phyloP scores from a whole-genome alignment of 345 rosid genomes.

The Gynandropsis gynandra region DNA sequence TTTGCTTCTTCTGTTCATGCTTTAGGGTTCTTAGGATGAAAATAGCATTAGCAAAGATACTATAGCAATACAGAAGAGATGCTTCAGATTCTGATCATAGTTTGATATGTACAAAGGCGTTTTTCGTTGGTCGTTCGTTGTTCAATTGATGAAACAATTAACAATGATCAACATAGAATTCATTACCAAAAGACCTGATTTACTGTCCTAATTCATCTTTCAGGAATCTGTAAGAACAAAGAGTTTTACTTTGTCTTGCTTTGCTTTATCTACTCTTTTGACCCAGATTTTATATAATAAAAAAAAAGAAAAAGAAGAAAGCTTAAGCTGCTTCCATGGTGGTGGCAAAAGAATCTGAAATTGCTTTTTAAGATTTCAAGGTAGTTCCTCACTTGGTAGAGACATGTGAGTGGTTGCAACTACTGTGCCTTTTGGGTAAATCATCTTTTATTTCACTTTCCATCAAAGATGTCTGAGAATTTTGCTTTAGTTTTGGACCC shows the following conservation, averaged over 20 bases:
- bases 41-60: constrained; percentile 16
- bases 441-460: constrained; percentile 11
- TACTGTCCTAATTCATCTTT: constrained; percentile 10
- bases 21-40: constrained; percentile 17
- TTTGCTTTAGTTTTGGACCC: constrained; percentile 11
- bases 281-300: constrained; percentile 6
- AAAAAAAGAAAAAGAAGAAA: too few species aligned
- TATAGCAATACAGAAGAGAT: constrained; percentile 13
- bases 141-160: too few species aligned
- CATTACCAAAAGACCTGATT: constrained; percentile 2
- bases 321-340: too few species aligned
- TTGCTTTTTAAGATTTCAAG: constrained; percentile 4
- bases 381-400: constrained; percentile 7
- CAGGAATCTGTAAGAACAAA: too few species aligned
- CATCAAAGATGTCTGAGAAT: constrained; percentile 19
- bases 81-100: constrained; percentile 10
- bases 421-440: constrained; percentile 26
- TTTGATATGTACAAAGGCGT: constrained; percentile 17
- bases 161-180: too few species aligned
- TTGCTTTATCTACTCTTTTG: constrained; percentile 13
- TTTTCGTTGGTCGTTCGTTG: constrained; percentile 15
- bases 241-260: neutral
- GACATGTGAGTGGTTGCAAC: constrained; percentile 47
- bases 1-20: constrained; percentile 19
- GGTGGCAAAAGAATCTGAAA: too few species aligned